Base-by-base conservation (phyloP, 2,329 filamentous ascomycete species). In the Chaetothyriales sp. region DNA sequence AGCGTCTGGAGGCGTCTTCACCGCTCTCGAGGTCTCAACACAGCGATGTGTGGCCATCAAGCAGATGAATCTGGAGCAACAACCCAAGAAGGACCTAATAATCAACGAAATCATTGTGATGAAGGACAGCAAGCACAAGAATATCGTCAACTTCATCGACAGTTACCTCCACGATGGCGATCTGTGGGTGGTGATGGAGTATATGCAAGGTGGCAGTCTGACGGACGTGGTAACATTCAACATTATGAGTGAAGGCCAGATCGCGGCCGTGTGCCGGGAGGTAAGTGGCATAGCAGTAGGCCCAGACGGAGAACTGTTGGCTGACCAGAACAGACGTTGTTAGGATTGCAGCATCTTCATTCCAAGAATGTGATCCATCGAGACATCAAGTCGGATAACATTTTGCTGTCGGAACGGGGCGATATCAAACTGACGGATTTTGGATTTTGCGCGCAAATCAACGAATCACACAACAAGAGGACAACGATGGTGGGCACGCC, bases 391-490 rank as follows among this genome's bases (percentile, higher is more conserved):
- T 96, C 90, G 0, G 92, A 98, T 69, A 98, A 98, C 66, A 94
- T 98, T 57, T 74, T 98, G 42, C 74, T 98, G 32, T 94, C 90
- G 10, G 75, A 93, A 66, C 87, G 95, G 62, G 92, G 92, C 54
- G 90, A 89, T 65, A 96, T 98, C 68, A 98, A 98, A 70, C 80
- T 98, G 51, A 98, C 92, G 61, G 92, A 98, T 79, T 98, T 98
- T 65, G 92, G 92, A 59, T 96, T 98, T 77, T 96, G 89, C 66
- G 92, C 92, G 66, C 96, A 96, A 73, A 84, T 98, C 55, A 96
- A 90, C 36, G 92, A 96, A 66, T 83, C 88, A 57, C 94, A 94
- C 71, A 92, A 80, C 61, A 96, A 98, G 76, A 89, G 92, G 67
- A 89, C 90, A 44, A 98, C 92, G 52, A 96, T 98, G 92, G 92